Base-by-base conservation (phyloP, 164 flowering plant species). In the Brasenia schreberi region DNA sequence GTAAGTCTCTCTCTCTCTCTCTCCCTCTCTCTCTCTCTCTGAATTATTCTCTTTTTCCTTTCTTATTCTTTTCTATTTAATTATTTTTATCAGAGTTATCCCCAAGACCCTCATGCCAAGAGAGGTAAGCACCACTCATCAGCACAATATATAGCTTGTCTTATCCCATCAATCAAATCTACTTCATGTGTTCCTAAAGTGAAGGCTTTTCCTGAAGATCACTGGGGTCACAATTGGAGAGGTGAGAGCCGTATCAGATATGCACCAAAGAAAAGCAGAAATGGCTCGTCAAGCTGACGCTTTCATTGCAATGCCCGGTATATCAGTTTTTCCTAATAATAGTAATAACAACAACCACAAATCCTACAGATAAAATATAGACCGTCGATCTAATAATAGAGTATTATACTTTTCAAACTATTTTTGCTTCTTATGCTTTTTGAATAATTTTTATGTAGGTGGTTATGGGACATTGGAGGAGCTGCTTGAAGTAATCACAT, bases 231-330 rank as follows among this genome's bases (percentile, higher is more conserved):
- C 87, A 19, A 83, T 92, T 65, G 98, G 96, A 49, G 98, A 93
- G 78, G 89, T 87, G 19, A 82, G 80, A 76, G 76, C 92, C 17
- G 98, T 93, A 4, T 86, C 97, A 42, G 84, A 82, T 72, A 93
- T 93, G 97, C 98, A 93, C 64, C 85, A 90, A 68, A 82, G 98
- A 67, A 92, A 92, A 71, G 98, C 98, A 11, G 98, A 90, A 69
- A 92, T 61, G 63, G 63, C 63, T 23, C 63, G 63, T 61, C 63
- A 61, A 18, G 98, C 98, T 0, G 97, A 93, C 76, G 98, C 96
- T 27, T 93, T 93, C 76, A 88, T 93, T 64, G 98, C 98, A 58
- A 82, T 93, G 16, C 97, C 97, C 44, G 98, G 98, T 93, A 79
- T 49, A 9, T 49, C 3, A 9, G 3, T 49, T 49, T 49, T 14